Percentiles rank a stretch among this genome's conserved stretches.
phyloP scores from a whole-genome alignment of 176 grass and related monocot genomes.

The Aegilops speltoides region DNA sequence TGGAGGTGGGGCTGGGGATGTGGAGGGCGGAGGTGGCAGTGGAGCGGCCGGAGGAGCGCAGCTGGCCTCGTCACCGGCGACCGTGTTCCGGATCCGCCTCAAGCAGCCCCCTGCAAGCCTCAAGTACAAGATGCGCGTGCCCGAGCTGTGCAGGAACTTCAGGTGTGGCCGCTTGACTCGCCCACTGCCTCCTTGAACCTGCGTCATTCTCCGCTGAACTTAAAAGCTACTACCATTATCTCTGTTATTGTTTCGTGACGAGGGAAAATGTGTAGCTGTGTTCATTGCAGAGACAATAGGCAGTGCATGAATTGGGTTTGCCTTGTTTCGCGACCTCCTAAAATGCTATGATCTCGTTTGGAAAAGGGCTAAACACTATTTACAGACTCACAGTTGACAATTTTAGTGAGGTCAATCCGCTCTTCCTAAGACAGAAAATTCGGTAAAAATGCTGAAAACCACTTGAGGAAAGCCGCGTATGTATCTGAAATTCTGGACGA shows the following conservation, averaged over 20 bases:
- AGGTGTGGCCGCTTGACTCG: constrained; percentile 41
- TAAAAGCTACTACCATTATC: background rate
- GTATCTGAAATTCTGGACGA: background rate
- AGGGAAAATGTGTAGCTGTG: background rate
- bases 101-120: constrained; percentile 79
- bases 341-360: background rate
- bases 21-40: constrained; percentile 34
- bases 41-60: constrained; percentile 30
- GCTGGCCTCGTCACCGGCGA: constrained; percentile 53
- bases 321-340: background rate
- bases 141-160: constrained; percentile 96
- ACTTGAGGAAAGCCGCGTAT: background rate
- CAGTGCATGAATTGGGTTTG: background rate
- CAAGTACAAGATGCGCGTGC: constrained; percentile 92
- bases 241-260: background rate
- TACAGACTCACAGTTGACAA: background rate
- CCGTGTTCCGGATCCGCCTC: constrained; percentile 88
- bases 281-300: background rate
- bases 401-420: background rate
- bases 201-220: background rate
- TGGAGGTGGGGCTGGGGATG: constrained; percentile 35
- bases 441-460: background rate
- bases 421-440: background rate
- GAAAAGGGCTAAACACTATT: background rate
- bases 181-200: background rate